These are phyloP conservation scores for Stagonosporopsis chrysanthemi DNA, from an alignment of 2,329 filamentous ascomycete species.

Conservation along the genomic window DNA sequence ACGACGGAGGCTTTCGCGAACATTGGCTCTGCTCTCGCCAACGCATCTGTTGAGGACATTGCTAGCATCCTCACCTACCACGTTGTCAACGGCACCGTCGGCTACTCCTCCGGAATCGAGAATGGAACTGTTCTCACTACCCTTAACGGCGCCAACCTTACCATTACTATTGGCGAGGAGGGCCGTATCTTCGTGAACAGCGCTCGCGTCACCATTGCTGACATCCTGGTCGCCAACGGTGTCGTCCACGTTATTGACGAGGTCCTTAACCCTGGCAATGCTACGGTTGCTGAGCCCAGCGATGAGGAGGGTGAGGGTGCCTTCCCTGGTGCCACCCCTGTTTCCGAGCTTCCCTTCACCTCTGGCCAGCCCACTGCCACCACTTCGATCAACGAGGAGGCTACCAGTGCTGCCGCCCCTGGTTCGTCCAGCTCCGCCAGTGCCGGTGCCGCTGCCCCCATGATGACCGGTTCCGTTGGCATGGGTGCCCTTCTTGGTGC, in stretches of 20 bases:
- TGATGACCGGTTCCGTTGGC: constrained; percentile 53
- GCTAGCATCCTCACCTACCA: constrained; percentile 68
- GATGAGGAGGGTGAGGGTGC: constrained; percentile 59
- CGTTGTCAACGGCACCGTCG: constrained; percentile 63
- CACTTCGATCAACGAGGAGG: constrained; percentile 48
- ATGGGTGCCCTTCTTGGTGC: constrained; percentile 58
- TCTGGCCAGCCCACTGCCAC: constrained; percentile 59
- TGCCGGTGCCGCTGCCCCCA: constrained; percentile 37
- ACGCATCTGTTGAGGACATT: constrained; percentile 59
- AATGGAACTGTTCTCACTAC: constrained; percentile 52
- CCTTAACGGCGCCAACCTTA: constrained; percentile 49
- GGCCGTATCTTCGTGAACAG: constrained; percentile 54
- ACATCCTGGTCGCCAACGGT: constrained; percentile 55
- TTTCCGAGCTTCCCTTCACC: constrained; percentile 62
- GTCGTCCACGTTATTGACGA: constrained; percentile 63
- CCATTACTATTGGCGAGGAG: constrained; percentile 47
- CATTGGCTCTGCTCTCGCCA: constrained; percentile 61
- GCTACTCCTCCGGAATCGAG: constrained; percentile 59
- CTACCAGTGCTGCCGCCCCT: constrained; percentile 31
- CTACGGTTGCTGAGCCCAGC: constrained; percentile 53
- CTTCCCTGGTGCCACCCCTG: constrained; percentile 61
- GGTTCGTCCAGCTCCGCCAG: constrained; percentile 26
- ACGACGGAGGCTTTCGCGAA: constrained; percentile 66
- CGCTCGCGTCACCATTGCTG: constrained; percentile 51
- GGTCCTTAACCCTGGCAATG: constrained; percentile 64